Evolutionary conservation across 1,284 basidiomycete genomes (phyloP), one percentile per base, ranked within the genome.

Genomic region (Tilletia walkeri): DNA sequence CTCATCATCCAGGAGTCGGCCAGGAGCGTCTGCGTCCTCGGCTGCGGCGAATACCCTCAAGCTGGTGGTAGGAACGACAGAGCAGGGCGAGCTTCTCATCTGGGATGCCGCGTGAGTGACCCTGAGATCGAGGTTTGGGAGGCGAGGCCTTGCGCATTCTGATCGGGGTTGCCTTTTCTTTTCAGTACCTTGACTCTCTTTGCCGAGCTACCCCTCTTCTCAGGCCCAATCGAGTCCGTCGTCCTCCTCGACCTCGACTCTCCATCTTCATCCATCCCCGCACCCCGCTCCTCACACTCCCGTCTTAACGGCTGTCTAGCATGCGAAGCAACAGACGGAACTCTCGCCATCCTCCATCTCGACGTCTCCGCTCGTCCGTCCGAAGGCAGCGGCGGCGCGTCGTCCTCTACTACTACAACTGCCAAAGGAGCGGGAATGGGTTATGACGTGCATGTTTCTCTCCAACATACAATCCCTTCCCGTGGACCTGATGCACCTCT

Each of bases 241-340:
- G 83, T 91, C 1, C 86, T 88, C 70, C 85, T 92, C 53, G 85
- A 85, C 36, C 74, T 72, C 47, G 74, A 56, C 20, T 75, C 56
- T 86, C 86, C 36, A 86, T 18, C 59, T 3, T 39, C 34, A 7
- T 41, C 86, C 38, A 53, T 6, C 50, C 9, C 30, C 30, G 12
- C 59, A 63, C 59, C 18, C 16, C 59, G 59, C 59, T 63, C 36
- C 59, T 9, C 56, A 14, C 30, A 24, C 59, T 89, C 89, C 0
- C 86, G 89, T 4, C 80, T 95, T 41, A 86, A 87, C 65, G 92
- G 89, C 2, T 92, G 90, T 80, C 85, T 89, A 1, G 84, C 95
- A 16, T 93, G 91, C 78, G 84, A 93, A 2, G 89, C 92, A 0
- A 81, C 86, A 47, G 92, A 94, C 75, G 93, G 94, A 0, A 92